Evolutionary conservation across 495 filamentous ascomycete species (phyloP).

Genomic region (Penicillium cosmopolitanum): DNA sequence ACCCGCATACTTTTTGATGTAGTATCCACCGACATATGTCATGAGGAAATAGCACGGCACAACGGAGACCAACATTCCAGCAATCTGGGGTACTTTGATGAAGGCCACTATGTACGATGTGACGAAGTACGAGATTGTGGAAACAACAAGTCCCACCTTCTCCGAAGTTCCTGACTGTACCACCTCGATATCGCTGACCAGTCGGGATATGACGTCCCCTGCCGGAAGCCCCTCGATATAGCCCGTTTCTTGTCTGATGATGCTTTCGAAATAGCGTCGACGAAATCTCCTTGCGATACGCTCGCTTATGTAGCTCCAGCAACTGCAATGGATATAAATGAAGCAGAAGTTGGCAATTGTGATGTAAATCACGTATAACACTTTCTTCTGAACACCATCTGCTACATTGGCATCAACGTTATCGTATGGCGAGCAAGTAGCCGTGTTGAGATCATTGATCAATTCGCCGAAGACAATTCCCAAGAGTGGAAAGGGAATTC

Average conservation of each 20-base stretch:
- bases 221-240: conserved; percentile 59
- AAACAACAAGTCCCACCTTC: conserved; percentile 65
- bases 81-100: conserved; percentile 53
- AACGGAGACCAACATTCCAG: conserved; percentile 54
- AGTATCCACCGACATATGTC: conserved; percentile 60
- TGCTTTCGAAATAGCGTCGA: conserved; percentile 55
- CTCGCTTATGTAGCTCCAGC: conserved; percentile 64
- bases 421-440: conserved; percentile 28
- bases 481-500: conserved; percentile 67
- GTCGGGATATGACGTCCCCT: conserved; percentile 60
- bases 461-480: conserved; percentile 71
- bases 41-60: conserved; percentile 68
- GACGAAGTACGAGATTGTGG: conserved; percentile 62
- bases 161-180: conserved; percentile 66
- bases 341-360: conserved; percentile 62
- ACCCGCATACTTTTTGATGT: conserved; percentile 59
- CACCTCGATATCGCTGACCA: conserved; percentile 61
- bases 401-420: conserved; percentile 18
- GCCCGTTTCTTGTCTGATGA: conserved; percentile 61
- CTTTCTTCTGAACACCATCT: conserved; percentile 43
- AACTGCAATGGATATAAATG: conserved; percentile 56
- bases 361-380: conserved; percentile 65
- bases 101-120: conserved; percentile 65
- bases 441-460: conserved; percentile 53
- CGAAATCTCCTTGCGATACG: conserved; percentile 67